Base-by-base conservation (phyloP, 441 rosid species). In the Gossypium laxum region DNA sequence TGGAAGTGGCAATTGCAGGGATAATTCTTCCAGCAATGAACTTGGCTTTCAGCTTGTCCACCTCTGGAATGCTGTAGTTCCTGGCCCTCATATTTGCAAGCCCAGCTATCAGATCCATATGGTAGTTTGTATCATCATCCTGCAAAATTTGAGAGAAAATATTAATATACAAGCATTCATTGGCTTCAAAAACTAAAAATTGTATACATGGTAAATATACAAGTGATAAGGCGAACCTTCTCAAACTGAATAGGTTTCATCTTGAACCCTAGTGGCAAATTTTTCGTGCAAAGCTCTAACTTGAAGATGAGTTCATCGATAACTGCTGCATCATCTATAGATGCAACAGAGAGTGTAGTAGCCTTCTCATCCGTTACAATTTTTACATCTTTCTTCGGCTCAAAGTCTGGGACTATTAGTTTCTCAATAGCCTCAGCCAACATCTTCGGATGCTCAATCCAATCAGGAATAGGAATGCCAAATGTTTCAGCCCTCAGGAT, bases 21-120 rank as follows among this genome's bases (percentile, higher is more conserved):
- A 95, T 91, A 77, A 92, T 92, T 80, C 99, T 88, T 73, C 99
- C 99, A 0, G 97, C 99, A 50, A 95, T 95, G 66, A 95, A 91
- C 81, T 95, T 95, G 64, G 99, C 99, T 72, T 95, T 95, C 48
- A 92, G 87, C 79, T 92, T 95, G 84, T 95, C 98, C 0, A 95
- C 96, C 77, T 95, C 99, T 0, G 96, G 96, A 69, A 95, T 91
- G 72, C 89, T 78, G 79, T 95, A 95, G 83, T 92, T 95, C 77
- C 97, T 89, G 24, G 99, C 98, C 81, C 99, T 89, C 99, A 91
- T 92, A 83, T 95, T 95, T 45, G 99, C 99, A 68, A 95, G 89
- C 52, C 85, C 99, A 70, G 98, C 93, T 60, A 95, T 92, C 73
- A 95, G 63, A 75, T 95, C 99, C 97, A 95, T 91, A 80, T 95